phyloP scores from a whole-genome alignment of 805 yeast genomes.

The Metschnikowia cubensis region DNA sequence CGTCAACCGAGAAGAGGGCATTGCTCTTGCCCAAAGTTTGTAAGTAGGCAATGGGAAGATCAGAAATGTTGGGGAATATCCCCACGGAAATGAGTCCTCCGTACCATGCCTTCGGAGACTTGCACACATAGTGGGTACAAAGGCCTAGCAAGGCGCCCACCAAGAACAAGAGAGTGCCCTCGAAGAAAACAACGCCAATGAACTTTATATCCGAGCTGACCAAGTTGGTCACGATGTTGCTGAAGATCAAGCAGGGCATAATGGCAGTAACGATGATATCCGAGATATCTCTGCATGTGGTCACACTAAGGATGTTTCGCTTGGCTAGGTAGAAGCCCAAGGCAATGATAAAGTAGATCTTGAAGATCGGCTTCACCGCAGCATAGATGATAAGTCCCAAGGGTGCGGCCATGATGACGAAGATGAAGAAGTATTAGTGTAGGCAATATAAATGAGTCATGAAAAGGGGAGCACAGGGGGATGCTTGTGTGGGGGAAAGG shows the following conservation, averaged over 20 bases:
- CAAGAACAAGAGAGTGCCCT: slow-evolving; percentile 47
- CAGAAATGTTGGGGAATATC: slow-evolving; percentile 73
- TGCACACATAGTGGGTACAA: slow-evolving; percentile 44
- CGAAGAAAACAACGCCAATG: slow-evolving; percentile 57
- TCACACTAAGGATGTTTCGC: slow-evolving; percentile 56
- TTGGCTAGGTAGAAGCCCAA: slow-evolving; percentile 65
- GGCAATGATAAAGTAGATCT: slow-evolving; percentile 68
- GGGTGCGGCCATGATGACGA: slow-evolving; percentile 12
- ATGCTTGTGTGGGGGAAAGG: background rate
- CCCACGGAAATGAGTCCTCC: slow-evolving; percentile 76
- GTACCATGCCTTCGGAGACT: slow-evolving; percentile 67
- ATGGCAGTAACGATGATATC: slow-evolving; percentile 64
- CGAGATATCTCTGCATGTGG: slow-evolving; percentile 66
- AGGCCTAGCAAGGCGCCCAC: slow-evolving; percentile 49
- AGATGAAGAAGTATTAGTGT: background rate
- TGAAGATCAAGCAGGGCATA: slow-evolving; percentile 72
- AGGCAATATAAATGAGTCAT: background rate
- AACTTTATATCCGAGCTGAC: slow-evolving; percentile 64
- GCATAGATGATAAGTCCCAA: slow-evolving; percentile 68
- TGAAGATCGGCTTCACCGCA: slow-evolving; percentile 81
- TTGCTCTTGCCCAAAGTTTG: slow-evolving; percentile 67
- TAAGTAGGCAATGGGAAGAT: slow-evolving; percentile 79
- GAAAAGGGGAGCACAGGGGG: background rate
- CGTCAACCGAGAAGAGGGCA: slow-evolving; percentile 47
- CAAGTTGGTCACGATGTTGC: slow-evolving; percentile 64